Evolutionary conservation across 1,139 yeast species (phyloP).

Genomic region (Saccharomyces uvarum): DNA sequence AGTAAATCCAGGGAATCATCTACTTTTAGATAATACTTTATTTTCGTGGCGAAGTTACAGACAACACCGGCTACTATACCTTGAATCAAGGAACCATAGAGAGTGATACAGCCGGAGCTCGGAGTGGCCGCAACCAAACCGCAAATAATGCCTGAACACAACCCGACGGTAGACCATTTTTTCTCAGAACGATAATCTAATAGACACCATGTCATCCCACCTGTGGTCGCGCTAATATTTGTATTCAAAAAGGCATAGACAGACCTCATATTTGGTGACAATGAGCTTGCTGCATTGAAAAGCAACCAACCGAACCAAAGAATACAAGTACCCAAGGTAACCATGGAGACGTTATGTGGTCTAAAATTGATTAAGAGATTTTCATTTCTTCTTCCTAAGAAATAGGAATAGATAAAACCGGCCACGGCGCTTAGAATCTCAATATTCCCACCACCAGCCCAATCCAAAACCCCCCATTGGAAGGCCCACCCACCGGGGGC

Average conservation of each 20-base stretch:
- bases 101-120: conserved; percentile 80
- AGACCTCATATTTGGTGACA: conserved; percentile 45
- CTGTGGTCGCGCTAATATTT: conserved; percentile 81
- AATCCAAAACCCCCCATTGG: conserved; percentile 85
- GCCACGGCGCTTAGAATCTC: conserved; percentile 87
- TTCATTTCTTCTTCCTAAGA: conserved; percentile 76
- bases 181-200: conserved; percentile 80
- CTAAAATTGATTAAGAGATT: conserved; percentile 80
- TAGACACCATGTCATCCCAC: conserved; percentile 87
- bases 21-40: conserved; percentile 71
- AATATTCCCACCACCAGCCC: conserved; percentile 97
- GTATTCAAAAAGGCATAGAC: conserved; percentile 79
- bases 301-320: conserved; percentile 83
- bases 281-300: conserved; percentile 77
- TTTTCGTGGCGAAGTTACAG: conserved; percentile 84
- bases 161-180: conserved; percentile 91
- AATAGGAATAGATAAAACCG: conserved; percentile 78
- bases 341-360: conserved; percentile 88
- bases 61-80: conserved; percentile 75
- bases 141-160: conserved; percentile 90
- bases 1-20: conserved; percentile 92
- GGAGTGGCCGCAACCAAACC: conserved; percentile 97
- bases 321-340: conserved; percentile 71
- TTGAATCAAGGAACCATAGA: conserved; percentile 83
- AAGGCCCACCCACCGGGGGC: conserved; percentile 87